phyloP scores from a whole-genome alignment of 176 grass and related monocot species.

The Coix lacrymajobi region DNA sequence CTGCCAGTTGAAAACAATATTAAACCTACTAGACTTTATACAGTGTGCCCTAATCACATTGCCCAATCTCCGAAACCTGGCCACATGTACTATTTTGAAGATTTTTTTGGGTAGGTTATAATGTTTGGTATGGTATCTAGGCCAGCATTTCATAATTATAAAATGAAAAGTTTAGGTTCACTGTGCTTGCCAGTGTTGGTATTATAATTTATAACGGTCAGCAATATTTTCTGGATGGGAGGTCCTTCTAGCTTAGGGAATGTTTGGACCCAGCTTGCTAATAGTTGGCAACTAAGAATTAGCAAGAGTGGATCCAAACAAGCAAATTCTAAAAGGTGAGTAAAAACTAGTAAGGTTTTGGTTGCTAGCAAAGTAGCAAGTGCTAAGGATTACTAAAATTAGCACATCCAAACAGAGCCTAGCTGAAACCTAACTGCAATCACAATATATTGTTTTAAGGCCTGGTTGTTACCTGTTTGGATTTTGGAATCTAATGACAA shows the following conservation, averaged over 20 bases:
- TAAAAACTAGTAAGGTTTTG: background rate
- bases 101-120: background rate
- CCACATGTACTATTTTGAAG: background rate
- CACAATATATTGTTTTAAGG: slow-evolving; percentile 6
- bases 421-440: slow-evolving; percentile 1
- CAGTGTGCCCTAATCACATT: background rate
- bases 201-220: slow-evolving; percentile 4
- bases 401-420: background rate
- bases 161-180: background rate
- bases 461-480: background rate
- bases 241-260: slow-evolving; percentile 5
- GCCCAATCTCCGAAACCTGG: background rate
- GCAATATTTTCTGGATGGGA: background rate
- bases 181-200: background rate
- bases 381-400: background rate
- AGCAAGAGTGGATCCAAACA: background rate
- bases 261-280: background rate
- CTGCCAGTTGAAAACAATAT: background rate
- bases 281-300: background rate
- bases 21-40: background rate
- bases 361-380: background rate
- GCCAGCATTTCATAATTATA: background rate
- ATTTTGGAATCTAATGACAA: slow-evolving; percentile 28
- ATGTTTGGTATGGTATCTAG: background rate
- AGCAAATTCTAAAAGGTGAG: background rate